phyloP scores from a whole-genome alignment of 805 yeast genomes.

The Novakomyces olei region DNA sequence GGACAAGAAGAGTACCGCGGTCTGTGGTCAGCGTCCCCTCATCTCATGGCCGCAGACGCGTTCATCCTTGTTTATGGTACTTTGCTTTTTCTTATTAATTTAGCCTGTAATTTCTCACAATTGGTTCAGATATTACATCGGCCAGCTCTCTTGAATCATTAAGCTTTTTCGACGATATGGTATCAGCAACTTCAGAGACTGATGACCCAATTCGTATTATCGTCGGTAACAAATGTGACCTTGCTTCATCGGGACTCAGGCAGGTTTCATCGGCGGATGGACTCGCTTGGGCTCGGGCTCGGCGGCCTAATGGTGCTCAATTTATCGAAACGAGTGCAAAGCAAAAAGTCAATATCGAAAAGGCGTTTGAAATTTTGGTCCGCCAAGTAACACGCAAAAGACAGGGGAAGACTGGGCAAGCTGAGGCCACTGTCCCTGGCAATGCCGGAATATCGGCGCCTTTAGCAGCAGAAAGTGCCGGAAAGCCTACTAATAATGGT shows the following conservation, averaged over 20 bases:
- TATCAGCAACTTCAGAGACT: constrained; percentile 46
- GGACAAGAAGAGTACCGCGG: constrained; percentile 63
- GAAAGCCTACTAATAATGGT: no score
- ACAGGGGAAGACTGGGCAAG: no score
- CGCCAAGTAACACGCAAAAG: no score
- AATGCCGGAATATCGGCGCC: no score
- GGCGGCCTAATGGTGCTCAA: constrained; percentile 41
- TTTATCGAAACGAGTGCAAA: constrained; percentile 82
- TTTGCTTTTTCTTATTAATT: no score
- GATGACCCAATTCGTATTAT: constrained; percentile 49
- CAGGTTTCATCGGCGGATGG: constrained; percentile 35
- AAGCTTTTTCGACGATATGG: constrained; percentile 15
- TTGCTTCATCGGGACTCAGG: constrained; percentile 33
- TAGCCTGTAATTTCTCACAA: no score
- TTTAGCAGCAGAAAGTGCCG: no score
- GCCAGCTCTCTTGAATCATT: constrained; percentile 14
- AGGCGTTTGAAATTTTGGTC: constrained; percentile 45
- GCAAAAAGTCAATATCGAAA: constrained; percentile 64
- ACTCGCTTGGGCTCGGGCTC: constrained; percentile 32
- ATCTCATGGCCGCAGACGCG: constrained; percentile 15
- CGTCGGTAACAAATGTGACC: constrained; percentile 48
- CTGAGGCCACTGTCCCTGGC: no score
- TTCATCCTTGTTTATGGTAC: constrained; percentile 16
- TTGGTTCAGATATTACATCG: constrained; percentile 16
- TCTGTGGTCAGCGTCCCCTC: constrained; percentile 23